Conservation (phyloP, 345 rosid species). For the Kandelia obovata region DNA sequence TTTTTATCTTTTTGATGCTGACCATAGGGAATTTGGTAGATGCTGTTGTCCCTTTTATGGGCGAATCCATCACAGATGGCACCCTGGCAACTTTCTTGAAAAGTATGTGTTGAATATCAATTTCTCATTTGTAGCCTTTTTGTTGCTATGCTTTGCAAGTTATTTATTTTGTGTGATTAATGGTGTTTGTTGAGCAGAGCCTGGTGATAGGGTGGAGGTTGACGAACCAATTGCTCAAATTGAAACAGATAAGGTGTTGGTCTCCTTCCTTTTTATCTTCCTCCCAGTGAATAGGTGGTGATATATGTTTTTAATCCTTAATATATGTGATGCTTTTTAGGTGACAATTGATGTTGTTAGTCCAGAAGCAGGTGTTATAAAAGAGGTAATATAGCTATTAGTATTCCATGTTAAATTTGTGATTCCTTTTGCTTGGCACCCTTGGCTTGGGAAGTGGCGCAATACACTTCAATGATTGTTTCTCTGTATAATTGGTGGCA, state of each 20-base stretch:
- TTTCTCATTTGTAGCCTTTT: neutral
- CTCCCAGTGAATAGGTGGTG: neutral
- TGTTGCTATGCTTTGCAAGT: neutral
- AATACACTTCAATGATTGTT: neutral
- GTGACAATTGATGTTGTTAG: constrained; percentile 85
- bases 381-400: constrained; percentile 45
- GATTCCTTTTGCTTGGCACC: neutral
- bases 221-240: constrained; percentile 96
- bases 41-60: constrained; percentile 84
- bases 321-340: constrained; percentile 21
- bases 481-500: constrained; percentile 25
- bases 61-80: constrained; percentile 86
- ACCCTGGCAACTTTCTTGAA: constrained; percentile 66
- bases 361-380: constrained; percentile 77
- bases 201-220: constrained; percentile 84
- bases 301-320: neutral
- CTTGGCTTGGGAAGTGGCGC: too few relatives aligned
- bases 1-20: neutral
- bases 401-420: neutral
- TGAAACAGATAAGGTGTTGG: constrained; percentile 86
- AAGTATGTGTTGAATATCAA: constrained; percentile 41
- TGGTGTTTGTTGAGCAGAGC: constrained; percentile 46
- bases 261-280: neutral
- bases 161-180: constrained; percentile 9
- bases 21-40: constrained; percentile 58